Base-by-base conservation (phyloP, 176 grass and related monocot species). In the Pharus latifolius region DNA sequence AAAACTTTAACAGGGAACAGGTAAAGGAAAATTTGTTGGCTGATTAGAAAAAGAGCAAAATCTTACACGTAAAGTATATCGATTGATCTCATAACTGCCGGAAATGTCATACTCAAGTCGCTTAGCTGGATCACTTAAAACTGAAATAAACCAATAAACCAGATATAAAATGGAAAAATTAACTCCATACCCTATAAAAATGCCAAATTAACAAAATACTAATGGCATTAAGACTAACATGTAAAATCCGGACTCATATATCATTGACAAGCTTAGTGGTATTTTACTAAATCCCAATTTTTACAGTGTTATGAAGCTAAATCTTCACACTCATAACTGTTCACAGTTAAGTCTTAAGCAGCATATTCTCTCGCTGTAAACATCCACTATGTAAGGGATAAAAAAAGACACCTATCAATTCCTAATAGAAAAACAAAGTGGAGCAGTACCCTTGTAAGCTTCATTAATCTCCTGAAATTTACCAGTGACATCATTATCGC, bases 401-500 rank as follows among this genome's bases (percentile, higher is more conserved):
- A 57, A 69, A 52, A 25, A 31, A 69, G 35, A 4, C 4, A 9
- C 35, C 1, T 15, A 79, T 64, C 1, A n/a, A 17, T 38, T 12
- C 17, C 69, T 49, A 72, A 27, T 54, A 9, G 11, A 28, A 73
- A 60, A 12, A 12, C 16, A 61, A 35, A 49, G 10, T 15, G 17
- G 33, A 71, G 47, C 11, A 41, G 32, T 68, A 92, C 90, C 79
- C 56, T 56, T 84, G 72, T 88, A 88, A 45, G 90, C 90, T 80
- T 92, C 85, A 54, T 80, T 92, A 41, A 92, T 92, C 54, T 88
- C 82, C 75, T 92, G 90, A 73, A 92, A 92, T 75, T 88, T 92
- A 79, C 85, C 78, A 53, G 85, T 92, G 45, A 73, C 82, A 83
- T 75, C 70, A 33, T 49, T 82, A 72, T 88, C 73, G 2, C 85